Evolutionary conservation across 1,284 basidiomycete genomes (phyloP), one percentile per base, ranked within the genome.

Genomic region (Irpex sp.): DNA sequence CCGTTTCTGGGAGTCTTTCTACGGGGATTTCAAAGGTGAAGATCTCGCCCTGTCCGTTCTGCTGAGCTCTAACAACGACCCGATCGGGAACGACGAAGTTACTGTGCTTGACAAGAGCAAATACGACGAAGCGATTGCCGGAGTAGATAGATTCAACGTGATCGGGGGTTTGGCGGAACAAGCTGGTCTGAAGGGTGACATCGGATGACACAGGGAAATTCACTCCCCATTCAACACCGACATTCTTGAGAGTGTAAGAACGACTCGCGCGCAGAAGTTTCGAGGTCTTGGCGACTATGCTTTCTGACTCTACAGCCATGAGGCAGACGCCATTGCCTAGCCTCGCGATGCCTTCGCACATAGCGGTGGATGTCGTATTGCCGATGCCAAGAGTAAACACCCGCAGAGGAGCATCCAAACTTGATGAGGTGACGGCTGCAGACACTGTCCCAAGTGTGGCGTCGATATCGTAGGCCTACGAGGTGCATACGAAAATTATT

Each of bases 341-440:
- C 15, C 73, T 67, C 0, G 85, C 84, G 17, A 87, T 80, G 3
- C 76, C 71, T 65, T 81, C 77, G 66, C 83, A 85, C 64, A 81
- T 73, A 0, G 75, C 79, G 7, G 75, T 81, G 4, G 86, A 86
- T 5, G 82, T 78, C 1, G 67, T 67, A 47, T 70, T 57, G 13
- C 86, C 85, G 21, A 87, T 84, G 0, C 85, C 86, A 1, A 87
- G 76, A 6, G 79, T 78, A 61, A 84, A 87, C 0, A 86, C 75
- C 9, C 82, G 80, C 1, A 83, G 61, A 5, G 73, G 75, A 0
- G 76, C 75, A 2, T 69, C 46, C 4, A 55, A 3, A 1, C 56
- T 26, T 19, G 65, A n/a, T 9, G 46, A n/a, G 9, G 19, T 17
- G 2, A 63, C 58, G 5, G 65, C 57, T 0, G 8, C 3, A n/a